Percentiles rank a stretch among this genome's conserved stretches.
phyloP scores from a whole-genome alignment of 768 basidiomycete species.

The Pisolithus orientalis region DNA sequence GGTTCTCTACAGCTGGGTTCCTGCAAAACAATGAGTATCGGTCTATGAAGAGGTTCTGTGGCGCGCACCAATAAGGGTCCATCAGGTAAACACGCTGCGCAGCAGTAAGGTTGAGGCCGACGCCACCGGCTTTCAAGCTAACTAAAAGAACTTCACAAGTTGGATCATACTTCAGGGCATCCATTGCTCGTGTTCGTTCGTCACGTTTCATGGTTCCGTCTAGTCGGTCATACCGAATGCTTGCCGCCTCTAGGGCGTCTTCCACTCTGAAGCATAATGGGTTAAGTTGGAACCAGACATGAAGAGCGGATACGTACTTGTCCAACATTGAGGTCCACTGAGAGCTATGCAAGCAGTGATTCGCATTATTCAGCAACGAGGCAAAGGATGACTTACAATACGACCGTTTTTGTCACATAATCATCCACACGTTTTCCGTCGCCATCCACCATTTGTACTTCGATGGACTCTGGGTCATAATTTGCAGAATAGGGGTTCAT shows the following conservation, averaged over 20 bases:
- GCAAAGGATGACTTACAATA: constrained; percentile 64
- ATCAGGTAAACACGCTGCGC: constrained; percentile 93
- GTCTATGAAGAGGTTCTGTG: not conserved
- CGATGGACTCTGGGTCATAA: constrained; percentile 70
- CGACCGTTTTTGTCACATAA: constrained; percentile 80
- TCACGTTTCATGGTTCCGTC: constrained; percentile 99
- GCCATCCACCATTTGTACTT: constrained; percentile 72
- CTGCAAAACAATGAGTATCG: constrained; percentile 30
- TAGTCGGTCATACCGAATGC: constrained; percentile 85
- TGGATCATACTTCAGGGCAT: constrained; percentile 85
- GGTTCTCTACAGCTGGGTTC: constrained; percentile 97
- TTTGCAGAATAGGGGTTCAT: constrained; percentile 83
- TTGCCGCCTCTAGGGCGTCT: constrained; percentile 76
- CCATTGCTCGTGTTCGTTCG: constrained; percentile 88
- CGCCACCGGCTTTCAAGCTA: constrained; percentile 94
- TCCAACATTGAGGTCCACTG: constrained; percentile 96
- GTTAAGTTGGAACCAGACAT: not conserved
- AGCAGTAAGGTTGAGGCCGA: constrained; percentile 92
- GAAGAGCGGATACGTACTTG: constrained; percentile 42
- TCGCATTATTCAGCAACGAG: constrained; percentile 11
- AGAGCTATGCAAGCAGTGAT: constrained; percentile 45
- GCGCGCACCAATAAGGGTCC: constrained; percentile 86
- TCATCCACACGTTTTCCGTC: constrained; percentile 68
- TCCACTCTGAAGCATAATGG: constrained; percentile 55
- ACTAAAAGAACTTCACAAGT: constrained; percentile 90